Conservation (phyloP, 2,329 filamentous ascomycete species). For the Talaromyces sp. region DNA sequence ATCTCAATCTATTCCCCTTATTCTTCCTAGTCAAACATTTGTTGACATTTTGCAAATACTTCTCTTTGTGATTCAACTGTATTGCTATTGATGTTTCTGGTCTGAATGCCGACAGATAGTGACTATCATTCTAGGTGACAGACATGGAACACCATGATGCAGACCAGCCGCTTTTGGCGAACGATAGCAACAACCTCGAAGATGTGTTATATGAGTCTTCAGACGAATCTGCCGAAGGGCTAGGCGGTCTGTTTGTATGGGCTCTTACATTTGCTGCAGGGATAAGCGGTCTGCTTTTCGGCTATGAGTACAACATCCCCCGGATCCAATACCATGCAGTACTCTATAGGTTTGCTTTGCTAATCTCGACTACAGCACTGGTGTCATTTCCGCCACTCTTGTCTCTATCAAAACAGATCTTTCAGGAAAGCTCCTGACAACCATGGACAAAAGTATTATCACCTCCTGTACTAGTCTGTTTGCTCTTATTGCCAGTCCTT, state of each 20-base stretch:
- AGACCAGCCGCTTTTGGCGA: conserved; percentile 18
- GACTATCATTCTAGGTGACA: not conserved
- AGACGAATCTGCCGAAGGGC: conserved; percentile 16
- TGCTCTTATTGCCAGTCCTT: conserved; percentile 56
- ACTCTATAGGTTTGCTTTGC: not conserved
- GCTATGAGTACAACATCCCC: conserved; percentile 53
- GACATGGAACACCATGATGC: conserved; percentile 12
- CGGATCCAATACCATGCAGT: not conserved
- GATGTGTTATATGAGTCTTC: not conserved
- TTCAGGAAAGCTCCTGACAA: conserved; percentile 50
- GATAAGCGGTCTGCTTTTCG: conserved; percentile 60
- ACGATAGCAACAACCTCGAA: not conserved
- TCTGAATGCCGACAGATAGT: not conserved
- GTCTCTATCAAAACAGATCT: conserved; percentile 56
- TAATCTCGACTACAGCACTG: conserved; percentile 45
- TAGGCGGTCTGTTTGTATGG: conserved; percentile 53
- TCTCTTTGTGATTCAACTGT: not conserved
- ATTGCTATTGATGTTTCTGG: too few relatives aligned
- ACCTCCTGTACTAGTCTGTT: conserved; percentile 59
- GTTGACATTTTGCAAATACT: too few relatives aligned
- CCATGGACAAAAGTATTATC: conserved; percentile 59
- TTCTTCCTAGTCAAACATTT: not conserved
- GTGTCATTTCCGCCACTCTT: conserved; percentile 61
- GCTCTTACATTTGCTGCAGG: conserved; percentile 57
- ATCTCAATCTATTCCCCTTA: not conserved